phyloP scores from a whole-genome alignment of 78 protist species.

The Dictyostelium firmibasis region DNA sequence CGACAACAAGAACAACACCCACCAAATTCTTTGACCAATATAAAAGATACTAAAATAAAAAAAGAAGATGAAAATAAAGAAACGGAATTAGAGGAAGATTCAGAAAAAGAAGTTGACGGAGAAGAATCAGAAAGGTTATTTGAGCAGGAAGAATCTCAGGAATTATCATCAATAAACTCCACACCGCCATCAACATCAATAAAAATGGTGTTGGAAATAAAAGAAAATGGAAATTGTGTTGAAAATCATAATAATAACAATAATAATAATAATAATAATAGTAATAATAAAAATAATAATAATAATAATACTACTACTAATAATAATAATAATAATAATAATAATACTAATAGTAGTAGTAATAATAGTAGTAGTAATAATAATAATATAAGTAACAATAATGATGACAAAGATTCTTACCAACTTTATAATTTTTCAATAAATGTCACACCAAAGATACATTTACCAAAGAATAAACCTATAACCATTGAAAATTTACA shows the following conservation, averaged over 20 bases:
- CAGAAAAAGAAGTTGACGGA: not conserved
- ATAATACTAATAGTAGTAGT: too few relatives aligned
- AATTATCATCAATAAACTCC: not conserved
- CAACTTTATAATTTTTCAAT: constrained; percentile 24
- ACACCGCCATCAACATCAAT: not conserved
- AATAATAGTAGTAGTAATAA: too few relatives aligned
- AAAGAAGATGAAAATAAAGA: not conserved
- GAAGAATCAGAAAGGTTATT: not conserved
- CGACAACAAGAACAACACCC: not conserved
- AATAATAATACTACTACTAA: too few relatives aligned
- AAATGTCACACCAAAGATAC: constrained; percentile 49
- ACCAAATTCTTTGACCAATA: not conserved
- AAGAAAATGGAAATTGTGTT: not conserved
- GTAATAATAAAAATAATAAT: not conserved
- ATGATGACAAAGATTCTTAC: not conserved
- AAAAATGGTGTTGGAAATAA: not conserved
- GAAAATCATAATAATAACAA: not conserved
- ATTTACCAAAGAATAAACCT: constrained; percentile 14
- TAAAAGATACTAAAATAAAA: not conserved
- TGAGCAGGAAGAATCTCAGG: too few relatives aligned
- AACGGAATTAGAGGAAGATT: not conserved
- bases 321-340: too few relatives aligned
- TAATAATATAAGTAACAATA: too few relatives aligned
- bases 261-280: not conserved
- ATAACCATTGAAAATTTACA: not conserved